A percentile compares a stretch with the other conserved stretches of the same genome.
These are phyloP conservation scores for Penicillium capsulatum DNA, from an alignment of 2,329 filamentous ascomycete genomes.

Conservation along the genomic window DNA sequence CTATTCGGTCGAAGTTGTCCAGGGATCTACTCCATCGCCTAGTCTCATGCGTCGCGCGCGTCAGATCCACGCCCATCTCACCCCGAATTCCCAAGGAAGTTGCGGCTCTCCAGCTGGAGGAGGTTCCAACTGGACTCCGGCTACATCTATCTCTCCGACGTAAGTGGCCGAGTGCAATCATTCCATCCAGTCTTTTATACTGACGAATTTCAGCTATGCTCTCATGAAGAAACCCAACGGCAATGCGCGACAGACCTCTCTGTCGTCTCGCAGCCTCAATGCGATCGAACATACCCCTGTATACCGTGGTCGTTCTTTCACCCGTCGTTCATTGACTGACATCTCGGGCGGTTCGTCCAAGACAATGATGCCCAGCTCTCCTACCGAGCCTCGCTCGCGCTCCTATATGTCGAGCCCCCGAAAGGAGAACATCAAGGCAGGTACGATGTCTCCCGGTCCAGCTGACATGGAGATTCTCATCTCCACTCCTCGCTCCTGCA, in stretches of 20 bases:
- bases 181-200: too few species aligned
- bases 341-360: slow-evolving; percentile 36
- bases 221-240: slow-evolving; percentile 37
- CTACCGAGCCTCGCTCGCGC: slow-evolving; percentile 27
- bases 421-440: slow-evolving; percentile 38
- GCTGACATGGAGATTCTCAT: slow-evolving; percentile 38
- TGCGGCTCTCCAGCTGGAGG: slow-evolving; percentile 42
- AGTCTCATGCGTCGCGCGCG: slow-evolving; percentile 40
- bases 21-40: slow-evolving; percentile 44
- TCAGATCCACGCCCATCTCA: slow-evolving; percentile 39
- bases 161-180: slow-evolving; percentile 32
- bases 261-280: slow-evolving; percentile 37
- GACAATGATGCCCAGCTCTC: slow-evolving; percentile 30
- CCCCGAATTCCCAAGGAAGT: slow-evolving; percentile 42
- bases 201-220: slow-evolving; percentile 37
- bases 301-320: slow-evolving; percentile 28
- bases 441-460: slow-evolving; percentile 37
- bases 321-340: slow-evolving; percentile 30
- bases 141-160: slow-evolving; percentile 48
- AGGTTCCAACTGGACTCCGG: slow-evolving; percentile 44
- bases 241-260: slow-evolving; percentile 34
- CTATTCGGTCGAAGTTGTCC: slow-evolving; percentile 47
- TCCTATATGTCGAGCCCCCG: slow-evolving; percentile 40
- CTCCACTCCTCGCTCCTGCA: slow-evolving; percentile 34
- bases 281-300: slow-evolving; percentile 40